Base-by-base conservation (phyloP, 2,329 filamentous ascomycete genomes). In the Raffaelea ambrosiae region DNA sequence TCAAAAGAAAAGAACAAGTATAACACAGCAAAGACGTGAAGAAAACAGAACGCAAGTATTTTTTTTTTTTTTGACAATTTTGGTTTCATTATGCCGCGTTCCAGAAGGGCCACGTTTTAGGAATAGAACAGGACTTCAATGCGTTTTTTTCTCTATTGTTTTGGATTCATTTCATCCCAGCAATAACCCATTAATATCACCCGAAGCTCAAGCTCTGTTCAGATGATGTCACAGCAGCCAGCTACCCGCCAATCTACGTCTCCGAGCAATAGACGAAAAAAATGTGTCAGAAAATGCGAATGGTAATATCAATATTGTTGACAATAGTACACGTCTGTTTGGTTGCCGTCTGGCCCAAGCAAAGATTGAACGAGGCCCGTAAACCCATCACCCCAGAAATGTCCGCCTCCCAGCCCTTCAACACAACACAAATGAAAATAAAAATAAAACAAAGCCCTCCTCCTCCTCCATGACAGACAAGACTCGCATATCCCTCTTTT, bases 241-340 rank as follows among this genome's bases (percentile, higher is more conserved):
- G n/a, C n/a, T n/a, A n/a, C n/a, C n/a, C n/a, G n/a, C n/a, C n/a
- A n/a, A n/a, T n/a, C n/a, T n/a, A 29, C 13, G 13, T 29, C 13
- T 29, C 26, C 13, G 7, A 29, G 13, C 7, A 29, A 29, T 7
- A 29, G 13, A 29, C 7, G 26, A 29, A 20, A 41, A 41, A 20
- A 20, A 29, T 13, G 26, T 29, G 7, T 23, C 11, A 7, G 21
- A 29, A 23, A 42, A 26, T 23, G 40, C 40, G 31, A 42, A 48
- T 20, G 33, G 43, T 38, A 42, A 40, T 35, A 48, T 61, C 64
- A 61, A 13, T 64, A 65, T 67, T 68, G 64, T 64, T 29, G 63
- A 71, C 65, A 73, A 73, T 70, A 73, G 66, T 75, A 75, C 72
- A 73, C 65, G 65, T 66, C 65, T 64, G 59, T 62, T 55, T 21